Evolutionary conservation across 2,329 filamentous ascomycete species (phyloP).

Genomic region (Ceratocystis cacaofunesta): DNA sequence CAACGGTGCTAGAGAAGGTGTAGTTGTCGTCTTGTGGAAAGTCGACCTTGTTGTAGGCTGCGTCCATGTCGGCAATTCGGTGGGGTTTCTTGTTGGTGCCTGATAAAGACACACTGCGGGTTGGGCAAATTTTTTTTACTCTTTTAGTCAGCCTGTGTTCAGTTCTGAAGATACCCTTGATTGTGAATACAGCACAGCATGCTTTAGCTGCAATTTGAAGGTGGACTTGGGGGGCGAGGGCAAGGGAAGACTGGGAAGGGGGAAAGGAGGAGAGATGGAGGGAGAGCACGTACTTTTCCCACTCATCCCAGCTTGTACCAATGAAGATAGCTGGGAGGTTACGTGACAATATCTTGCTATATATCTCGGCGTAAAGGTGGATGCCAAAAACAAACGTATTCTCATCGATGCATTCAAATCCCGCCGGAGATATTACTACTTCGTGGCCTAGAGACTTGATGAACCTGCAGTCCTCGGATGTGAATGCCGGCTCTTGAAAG

Average conservation of each 20-base stretch:
- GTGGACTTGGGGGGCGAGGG: neutral
- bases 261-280: neutral
- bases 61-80: slow-evolving; percentile 25
- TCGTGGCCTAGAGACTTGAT: slow-evolving; percentile 40
- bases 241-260: neutral
- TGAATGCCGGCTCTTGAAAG: slow-evolving; percentile 43
- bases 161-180: neutral
- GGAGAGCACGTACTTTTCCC: slow-evolving; percentile 31
- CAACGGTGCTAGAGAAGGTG: slow-evolving; percentile 28
- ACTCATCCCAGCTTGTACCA: slow-evolving; percentile 38
- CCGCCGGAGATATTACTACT: slow-evolving; percentile 37
- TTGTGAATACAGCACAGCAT: neutral
- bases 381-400: slow-evolving; percentile 45
- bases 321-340: slow-evolving; percentile 40
- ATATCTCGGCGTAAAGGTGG: slow-evolving; percentile 43
- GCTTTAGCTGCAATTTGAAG: neutral
- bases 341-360: slow-evolving; percentile 33
- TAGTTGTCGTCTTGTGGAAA: slow-evolving; percentile 28
- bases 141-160: neutral
- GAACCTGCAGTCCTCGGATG: slow-evolving; percentile 34
- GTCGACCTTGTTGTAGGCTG: slow-evolving; percentile 21
- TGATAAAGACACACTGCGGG: neutral
- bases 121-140: neutral
- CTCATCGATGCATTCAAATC: slow-evolving; percentile 34
- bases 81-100: neutral